Base-by-base conservation (phyloP, 2,329 filamentous ascomycete species). In the Epichloe hybrida region DNA sequence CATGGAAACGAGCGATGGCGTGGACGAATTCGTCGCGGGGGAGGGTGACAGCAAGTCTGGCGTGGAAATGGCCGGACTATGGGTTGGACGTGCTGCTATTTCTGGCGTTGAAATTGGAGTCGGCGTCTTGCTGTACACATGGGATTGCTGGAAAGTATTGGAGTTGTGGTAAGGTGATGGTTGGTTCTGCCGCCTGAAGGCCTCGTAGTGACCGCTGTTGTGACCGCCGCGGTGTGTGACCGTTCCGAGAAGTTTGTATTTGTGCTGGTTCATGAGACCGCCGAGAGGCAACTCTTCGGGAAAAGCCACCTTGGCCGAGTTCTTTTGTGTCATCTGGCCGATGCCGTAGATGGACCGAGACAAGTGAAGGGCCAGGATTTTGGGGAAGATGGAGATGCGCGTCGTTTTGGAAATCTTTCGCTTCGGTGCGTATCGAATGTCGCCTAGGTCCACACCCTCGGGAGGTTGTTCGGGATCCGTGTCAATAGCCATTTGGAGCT, bases 211-310 rank as follows among this genome's bases (percentile, higher is more conserved):
- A 1, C 93, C 93, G 60, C 89, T 95, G 62, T 95, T 84, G 64
- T 98, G 93, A 55, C 87, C 94, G 38, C 93, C 93, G 61, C 95
- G 95, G 64, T 98, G 93, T 21, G 88, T 95, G 37, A 98, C 88
- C 37, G 95, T 80, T 12, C 85, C 88, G 0, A 95, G 76, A 5
- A 98, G 74, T 59, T 83, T 88, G 68, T 96, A 98, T 62, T 79
- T 84, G 56, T 82, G 85, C 61, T 85, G 82, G 51, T 85, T 78
- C 42, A 93, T 69, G 23, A 97, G 71, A 1, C 88, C 82, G 1
- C 93, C 93, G 3, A 98, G 72, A 0, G 86, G 80, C 2, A 98
- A 68, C n/a, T 77, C 76, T 66, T 97, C 91, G 0, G 90, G 90
- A 60, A 97, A 98, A 0, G 86, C 73, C 2, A 98, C 90, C 64